Conservation (phyloP, 2,329 filamentous ascomycete genomes). For the Pyrenophora seminiperda region DNA sequence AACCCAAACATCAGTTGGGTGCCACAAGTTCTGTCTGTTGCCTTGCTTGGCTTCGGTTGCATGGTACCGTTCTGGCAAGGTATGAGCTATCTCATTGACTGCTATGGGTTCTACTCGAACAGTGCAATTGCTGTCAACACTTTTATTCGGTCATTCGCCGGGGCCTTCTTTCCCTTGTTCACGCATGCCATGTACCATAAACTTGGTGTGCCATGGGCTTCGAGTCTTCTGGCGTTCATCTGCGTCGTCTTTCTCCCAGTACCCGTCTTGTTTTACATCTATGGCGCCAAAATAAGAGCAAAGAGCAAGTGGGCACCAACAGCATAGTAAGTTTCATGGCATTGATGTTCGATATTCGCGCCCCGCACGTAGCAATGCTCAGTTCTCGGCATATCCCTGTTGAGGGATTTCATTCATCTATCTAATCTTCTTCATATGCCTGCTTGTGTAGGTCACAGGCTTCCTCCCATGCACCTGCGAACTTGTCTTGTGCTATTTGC, state of each 20-base stretch:
- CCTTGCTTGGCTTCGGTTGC: constrained; percentile 73
- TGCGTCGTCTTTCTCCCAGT: constrained; percentile 43
- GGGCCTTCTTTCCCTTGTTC: constrained; percentile 58
- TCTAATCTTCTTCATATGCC: neutral
- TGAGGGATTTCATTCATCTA: neutral
- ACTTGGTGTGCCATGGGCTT: constrained; percentile 45
- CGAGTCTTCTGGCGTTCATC: constrained; percentile 41
- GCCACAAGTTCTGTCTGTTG: constrained; percentile 60
- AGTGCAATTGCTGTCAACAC: constrained; percentile 57
- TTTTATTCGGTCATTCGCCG: constrained; percentile 56
- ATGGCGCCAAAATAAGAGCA: constrained; percentile 39
- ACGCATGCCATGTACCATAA: constrained; percentile 54
- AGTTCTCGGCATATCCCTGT: neutral
- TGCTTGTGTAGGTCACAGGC: neutral
- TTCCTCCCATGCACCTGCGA: neutral
- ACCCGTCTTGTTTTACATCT: constrained; percentile 45
- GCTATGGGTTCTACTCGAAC: constrained; percentile 53
- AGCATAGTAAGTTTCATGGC: neutral
- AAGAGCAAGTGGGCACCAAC: constrained; percentile 43
- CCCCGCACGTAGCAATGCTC: neutral
- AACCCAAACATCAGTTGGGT: constrained; percentile 58
- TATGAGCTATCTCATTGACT: constrained; percentile 81
- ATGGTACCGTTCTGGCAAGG: constrained; percentile 81
- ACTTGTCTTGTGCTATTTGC: constrained; percentile 1
- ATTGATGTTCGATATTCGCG: neutral